Conservation (phyloP, 148 eudicot species). For the Rhododendron henanense region DNA sequence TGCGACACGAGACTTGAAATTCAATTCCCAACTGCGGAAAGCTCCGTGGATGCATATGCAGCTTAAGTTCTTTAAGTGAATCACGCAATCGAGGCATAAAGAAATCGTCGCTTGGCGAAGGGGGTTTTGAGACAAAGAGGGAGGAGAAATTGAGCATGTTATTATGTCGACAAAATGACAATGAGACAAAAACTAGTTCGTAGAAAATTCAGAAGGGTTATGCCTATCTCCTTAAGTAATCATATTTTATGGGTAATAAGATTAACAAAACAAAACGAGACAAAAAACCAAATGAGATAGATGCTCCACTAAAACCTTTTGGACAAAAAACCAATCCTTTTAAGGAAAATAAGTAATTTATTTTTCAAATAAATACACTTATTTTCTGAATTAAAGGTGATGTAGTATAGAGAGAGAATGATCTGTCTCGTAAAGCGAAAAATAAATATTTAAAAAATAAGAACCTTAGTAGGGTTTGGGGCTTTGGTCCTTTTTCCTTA, state of each 20-base stretch:
- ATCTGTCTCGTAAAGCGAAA: no score
- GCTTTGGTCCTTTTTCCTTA: not conserved
- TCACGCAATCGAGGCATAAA: not conserved
- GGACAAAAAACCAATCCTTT: not conserved
- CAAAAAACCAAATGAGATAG: not conserved
- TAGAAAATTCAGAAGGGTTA: not conserved
- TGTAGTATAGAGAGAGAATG: no score
- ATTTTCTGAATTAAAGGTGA: no score
- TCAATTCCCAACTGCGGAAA: not conserved
- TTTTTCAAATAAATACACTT: no score
- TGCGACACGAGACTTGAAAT: not conserved
- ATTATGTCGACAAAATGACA: not conserved
- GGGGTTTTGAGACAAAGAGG: not conserved
- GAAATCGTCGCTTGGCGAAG: not conserved
- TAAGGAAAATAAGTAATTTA: no score
- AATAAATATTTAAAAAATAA: no score
- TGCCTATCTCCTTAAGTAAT: not conserved
- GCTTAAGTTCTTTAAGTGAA: not conserved
- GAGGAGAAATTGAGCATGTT: not conserved
- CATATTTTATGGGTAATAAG: not conserved
- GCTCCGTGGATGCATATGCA: not conserved
- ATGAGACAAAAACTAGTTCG: not conserved
- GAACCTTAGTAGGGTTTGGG: not conserved
- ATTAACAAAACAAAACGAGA: not conserved
- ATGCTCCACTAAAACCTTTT: not conserved